phyloP scores from a whole-genome alignment of 2,329 filamentous ascomycete genomes.

The Endoconidiophora polonica region DNA sequence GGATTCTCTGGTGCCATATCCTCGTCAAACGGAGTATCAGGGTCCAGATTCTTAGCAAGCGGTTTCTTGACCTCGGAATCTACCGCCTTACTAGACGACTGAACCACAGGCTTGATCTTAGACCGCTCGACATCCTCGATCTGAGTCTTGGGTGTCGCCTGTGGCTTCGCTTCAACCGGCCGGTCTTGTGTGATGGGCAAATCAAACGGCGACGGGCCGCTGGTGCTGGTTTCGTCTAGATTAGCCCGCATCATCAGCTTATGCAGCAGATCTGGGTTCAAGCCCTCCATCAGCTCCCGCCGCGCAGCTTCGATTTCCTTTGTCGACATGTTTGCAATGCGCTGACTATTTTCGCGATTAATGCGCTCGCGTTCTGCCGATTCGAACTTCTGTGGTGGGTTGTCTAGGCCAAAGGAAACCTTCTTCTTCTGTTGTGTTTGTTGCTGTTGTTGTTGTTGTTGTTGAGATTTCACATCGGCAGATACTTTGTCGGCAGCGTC shows the following conservation, averaged over 20 bases:
- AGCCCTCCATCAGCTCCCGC: constrained; percentile 58
- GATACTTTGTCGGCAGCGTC: not conserved
- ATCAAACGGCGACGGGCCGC: constrained; percentile 29
- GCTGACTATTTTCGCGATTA: constrained; percentile 63
- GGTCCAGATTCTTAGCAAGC: constrained; percentile 14
- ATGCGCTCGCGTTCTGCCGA: constrained; percentile 54
- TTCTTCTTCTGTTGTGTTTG: constrained; percentile 9
- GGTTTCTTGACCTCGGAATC: constrained; percentile 1
- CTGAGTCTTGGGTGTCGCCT: constrained; percentile 20
- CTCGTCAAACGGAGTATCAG: constrained; percentile 22
- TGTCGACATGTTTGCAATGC: constrained; percentile 60
- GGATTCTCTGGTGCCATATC: constrained; percentile 26
- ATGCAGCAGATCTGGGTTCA: constrained; percentile 63
- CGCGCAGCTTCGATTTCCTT: constrained; percentile 69
- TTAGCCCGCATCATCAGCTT: constrained; percentile 60
- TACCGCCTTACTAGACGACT: not conserved
- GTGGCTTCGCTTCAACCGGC: constrained; percentile 9
- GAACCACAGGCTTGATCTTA: constrained; percentile 1
- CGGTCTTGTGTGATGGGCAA: constrained; percentile 13
- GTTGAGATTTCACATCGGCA: not conserved
- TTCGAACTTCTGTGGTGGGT: constrained; percentile 17
- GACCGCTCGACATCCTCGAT: constrained; percentile 19
- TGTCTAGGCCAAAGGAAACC: constrained; percentile 12
- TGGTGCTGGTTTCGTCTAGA: constrained; percentile 42
- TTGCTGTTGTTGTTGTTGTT: not conserved